Percentiles rank a stretch among this genome's conserved stretches.
Conservation (phyloP, 2,329 filamentous ascomycete genomes). For the Cordyceps cateniannulata region DNA sequence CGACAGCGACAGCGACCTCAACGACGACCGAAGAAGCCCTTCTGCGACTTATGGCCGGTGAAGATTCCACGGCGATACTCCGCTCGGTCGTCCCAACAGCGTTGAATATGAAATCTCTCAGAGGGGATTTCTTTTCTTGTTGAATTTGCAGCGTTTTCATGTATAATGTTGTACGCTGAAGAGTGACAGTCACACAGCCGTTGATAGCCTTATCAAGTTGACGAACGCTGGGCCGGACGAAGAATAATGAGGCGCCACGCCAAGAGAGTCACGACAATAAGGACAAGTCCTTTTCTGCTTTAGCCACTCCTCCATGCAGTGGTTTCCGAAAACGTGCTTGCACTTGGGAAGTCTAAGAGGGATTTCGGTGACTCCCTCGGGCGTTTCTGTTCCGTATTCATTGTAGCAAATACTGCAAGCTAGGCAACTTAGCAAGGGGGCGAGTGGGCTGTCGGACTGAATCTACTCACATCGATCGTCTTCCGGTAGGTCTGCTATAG, state of each 20-base stretch:
- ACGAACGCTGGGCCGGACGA: slow-evolving; percentile 23
- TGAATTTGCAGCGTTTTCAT: too few species aligned
- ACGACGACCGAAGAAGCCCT: too few species aligned
- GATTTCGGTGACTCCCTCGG: slow-evolving; percentile 51
- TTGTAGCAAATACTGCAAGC: slow-evolving; percentile 61
- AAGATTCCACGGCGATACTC: too few species aligned
- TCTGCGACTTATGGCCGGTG: too few species aligned
- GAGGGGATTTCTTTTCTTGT: too few species aligned
- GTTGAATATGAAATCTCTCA: too few species aligned
- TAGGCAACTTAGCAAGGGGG: slow-evolving; percentile 22
- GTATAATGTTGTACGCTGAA: too few species aligned
- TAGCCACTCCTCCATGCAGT: slow-evolving; percentile 61
- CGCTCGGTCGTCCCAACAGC: too few species aligned
- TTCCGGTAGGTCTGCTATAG: slow-evolving; percentile 37
- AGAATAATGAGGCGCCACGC: slow-evolving; percentile 38
- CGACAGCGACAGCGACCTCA: too few species aligned
- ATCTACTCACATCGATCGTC: slow-evolving; percentile 41
- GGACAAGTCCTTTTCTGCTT: slow-evolving; percentile 56
- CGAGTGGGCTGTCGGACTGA: background rate
- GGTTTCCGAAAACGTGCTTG: slow-evolving; percentile 57
- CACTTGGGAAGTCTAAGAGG: slow-evolving; percentile 55
- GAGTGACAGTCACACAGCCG: too few species aligned
- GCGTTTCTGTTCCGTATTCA: slow-evolving; percentile 49
- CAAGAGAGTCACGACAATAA: slow-evolving; percentile 55
- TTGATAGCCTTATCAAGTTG: too few species aligned